These are phyloP conservation scores for Trichomonas tenax DNA, from an alignment of 208 protist species.

Conservation along the genomic window DNA sequence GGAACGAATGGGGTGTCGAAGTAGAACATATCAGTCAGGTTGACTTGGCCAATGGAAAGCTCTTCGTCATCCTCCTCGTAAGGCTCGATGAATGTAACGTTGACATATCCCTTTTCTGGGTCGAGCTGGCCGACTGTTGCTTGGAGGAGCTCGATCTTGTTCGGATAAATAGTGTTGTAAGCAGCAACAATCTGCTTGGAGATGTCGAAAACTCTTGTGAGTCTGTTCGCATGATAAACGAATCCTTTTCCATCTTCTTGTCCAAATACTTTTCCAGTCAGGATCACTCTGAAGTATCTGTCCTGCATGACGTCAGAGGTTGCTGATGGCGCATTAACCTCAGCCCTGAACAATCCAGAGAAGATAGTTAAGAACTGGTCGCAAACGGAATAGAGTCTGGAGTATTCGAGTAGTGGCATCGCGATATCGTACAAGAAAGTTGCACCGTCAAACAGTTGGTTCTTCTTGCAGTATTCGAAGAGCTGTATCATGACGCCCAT, in stretches of 20 bases:
- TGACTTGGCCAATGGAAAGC: neutral
- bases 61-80: neutral
- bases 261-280: neutral
- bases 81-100: neutral
- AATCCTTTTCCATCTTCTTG: neutral
- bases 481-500: neutral
- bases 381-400: neutral
- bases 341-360: neutral
- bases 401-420: neutral
- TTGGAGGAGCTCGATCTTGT: neutral
- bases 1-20: neutral
- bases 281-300: neutral
- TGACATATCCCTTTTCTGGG: neutral
- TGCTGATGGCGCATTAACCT: too few species aligned
- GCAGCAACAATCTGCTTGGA: neutral
- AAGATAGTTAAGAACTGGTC: neutral
- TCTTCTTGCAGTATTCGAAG: neutral
- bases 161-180: neutral
- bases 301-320: neutral
- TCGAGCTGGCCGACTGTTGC: neutral
- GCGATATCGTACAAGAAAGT: neutral
- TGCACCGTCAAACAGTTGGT: neutral
- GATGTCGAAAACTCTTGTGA: neutral
- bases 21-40: neutral
- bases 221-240: neutral